Base-by-base conservation (phyloP, 2,329 filamentous ascomycete genomes). In the Sphaceloma murrayae region DNA sequence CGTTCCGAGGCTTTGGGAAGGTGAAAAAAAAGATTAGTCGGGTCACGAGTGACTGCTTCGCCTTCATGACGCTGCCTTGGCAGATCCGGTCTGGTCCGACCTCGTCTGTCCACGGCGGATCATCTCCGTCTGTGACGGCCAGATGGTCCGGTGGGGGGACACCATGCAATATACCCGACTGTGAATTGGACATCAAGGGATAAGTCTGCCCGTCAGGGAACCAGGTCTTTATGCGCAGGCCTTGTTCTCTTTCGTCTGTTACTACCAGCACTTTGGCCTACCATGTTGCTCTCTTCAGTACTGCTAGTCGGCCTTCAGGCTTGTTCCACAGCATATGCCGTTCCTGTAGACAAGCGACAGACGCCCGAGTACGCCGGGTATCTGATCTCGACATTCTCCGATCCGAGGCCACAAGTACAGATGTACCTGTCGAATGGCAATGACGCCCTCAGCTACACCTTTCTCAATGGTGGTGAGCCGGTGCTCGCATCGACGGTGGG, bases 371-470 rank as follows among this genome's bases (percentile, higher is more conserved):
- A 24, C 24, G 67, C 66, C 0, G 69, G 70, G 2, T 75, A 75
- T 53, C 57, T 75, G 2, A 70, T 70, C 2, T 70, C 67, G 6
- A 73, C 75, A 55, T 76, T 75, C 53, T 65, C 74, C 3, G 72
- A 72, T 4, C 63, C 68, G 19, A 29, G 10, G n/a, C 45, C 45
- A 31, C 30, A 40, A 10, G 36, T 47, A 5, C 39, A 47, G 16
- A 34, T 36, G 9, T 40, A 75, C 51, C 61, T 71, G 31, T 72
- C 69, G 51, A 67, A 72, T 29, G 69, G 68, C 44, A 74, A 75
- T 52, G 65, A 70, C 50, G 59, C 70, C 0, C 54, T 67, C 8
- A 68, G 67, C 1, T 69, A 72, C 56, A 66, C 58, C 32, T 61
- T 70, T 1, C 53, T 75, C 34, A 75, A 75, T 50, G 56, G 56